phyloP scores from a whole-genome alignment of 2,329 filamentous ascomycete species.

The Exophiala xenobiotica region DNA sequence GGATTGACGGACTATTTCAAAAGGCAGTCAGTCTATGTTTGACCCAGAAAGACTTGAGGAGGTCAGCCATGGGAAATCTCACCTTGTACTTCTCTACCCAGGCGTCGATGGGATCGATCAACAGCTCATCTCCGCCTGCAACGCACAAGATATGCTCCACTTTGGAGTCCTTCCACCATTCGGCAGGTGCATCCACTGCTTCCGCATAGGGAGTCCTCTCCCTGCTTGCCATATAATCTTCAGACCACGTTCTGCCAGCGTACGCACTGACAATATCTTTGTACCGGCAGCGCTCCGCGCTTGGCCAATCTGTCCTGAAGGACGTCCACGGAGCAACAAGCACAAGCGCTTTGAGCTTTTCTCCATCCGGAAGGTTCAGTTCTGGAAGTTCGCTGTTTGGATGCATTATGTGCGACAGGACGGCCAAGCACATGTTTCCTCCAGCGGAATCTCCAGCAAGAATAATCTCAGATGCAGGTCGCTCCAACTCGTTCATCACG shows the following conservation, averaged over 20 bases:
- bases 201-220: slow-evolving; percentile 21
- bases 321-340: slow-evolving; percentile 60
- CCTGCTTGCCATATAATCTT: slow-evolving; percentile 21
- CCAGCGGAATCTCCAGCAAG: slow-evolving; percentile 48
- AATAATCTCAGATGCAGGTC: slow-evolving; percentile 38
- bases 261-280: slow-evolving; percentile 23
- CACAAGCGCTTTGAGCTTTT: slow-evolving; percentile 48
- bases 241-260: slow-evolving; percentile 14
- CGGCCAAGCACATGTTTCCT: slow-evolving; percentile 39
- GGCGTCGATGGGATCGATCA: slow-evolving; percentile 22
- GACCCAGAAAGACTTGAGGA: not conserved
- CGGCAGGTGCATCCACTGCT: slow-evolving; percentile 16
- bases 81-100: slow-evolving; percentile 29
- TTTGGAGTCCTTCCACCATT: slow-evolving; percentile 29
- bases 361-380: slow-evolving; percentile 35
- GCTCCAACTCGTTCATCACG: slow-evolving; percentile 37
- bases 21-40: not conserved
- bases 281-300: slow-evolving; percentile 13
- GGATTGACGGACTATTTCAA: slow-evolving; percentile 29
- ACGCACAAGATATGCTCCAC: slow-evolving; percentile 25
- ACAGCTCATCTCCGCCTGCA: slow-evolving; percentile 25
- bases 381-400: slow-evolving; percentile 50
- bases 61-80: not conserved
- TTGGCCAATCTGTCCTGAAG: slow-evolving; percentile 41
- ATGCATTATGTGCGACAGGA: slow-evolving; percentile 40